phyloP scores from a whole-genome alignment of 1,284 basidiomycete species.

The Sanghuangporus baumii region DNA sequence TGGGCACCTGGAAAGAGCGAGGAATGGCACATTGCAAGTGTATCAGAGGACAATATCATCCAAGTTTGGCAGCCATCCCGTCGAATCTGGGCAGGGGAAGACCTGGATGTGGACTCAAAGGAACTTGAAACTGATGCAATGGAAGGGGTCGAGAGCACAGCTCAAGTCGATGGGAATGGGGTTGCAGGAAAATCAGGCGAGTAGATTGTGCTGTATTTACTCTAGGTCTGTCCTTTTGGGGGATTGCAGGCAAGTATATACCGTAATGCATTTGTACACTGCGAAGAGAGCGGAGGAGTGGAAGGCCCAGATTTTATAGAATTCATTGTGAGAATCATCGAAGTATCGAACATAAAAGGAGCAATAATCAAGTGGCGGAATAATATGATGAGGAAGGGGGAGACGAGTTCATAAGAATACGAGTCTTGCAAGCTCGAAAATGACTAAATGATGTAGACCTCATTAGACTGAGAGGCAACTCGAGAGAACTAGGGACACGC shows the following conservation, averaged over 20 bases:
- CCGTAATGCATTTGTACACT: not conserved
- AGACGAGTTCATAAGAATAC: conserved; percentile 49
- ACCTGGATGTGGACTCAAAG: conserved; percentile 69
- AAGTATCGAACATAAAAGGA: not conserved
- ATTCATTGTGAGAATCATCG: not conserved
- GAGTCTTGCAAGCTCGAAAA: conserved; percentile 65
- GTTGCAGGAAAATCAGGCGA: not conserved
- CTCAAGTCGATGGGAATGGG: conserved; percentile 12
- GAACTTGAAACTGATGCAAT: conserved; percentile 73
- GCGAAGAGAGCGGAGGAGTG: not conserved
- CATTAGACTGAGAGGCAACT: not conserved
- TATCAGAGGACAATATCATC: conserved; percentile 82
- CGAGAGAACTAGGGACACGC: conserved; percentile 25
- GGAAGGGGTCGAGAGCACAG: conserved; percentile 60
- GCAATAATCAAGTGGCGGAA: not conserved
- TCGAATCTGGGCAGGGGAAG: conserved; percentile 82
- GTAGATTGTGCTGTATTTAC: not conserved
- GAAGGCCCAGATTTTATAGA: not conserved
- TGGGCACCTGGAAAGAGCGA: conserved; percentile 76
- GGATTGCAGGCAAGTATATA: not conserved
- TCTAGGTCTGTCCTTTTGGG: not conserved
- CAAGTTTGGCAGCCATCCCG: conserved; percentile 89
- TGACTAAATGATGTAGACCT: conserved; percentile 40
- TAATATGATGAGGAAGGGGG: not conserved
- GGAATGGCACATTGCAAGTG: conserved; percentile 72